These are phyloP conservation scores for Serendipita sp. DNA, from an alignment of 768 basidiomycete species.

Conservation along the genomic window DNA sequence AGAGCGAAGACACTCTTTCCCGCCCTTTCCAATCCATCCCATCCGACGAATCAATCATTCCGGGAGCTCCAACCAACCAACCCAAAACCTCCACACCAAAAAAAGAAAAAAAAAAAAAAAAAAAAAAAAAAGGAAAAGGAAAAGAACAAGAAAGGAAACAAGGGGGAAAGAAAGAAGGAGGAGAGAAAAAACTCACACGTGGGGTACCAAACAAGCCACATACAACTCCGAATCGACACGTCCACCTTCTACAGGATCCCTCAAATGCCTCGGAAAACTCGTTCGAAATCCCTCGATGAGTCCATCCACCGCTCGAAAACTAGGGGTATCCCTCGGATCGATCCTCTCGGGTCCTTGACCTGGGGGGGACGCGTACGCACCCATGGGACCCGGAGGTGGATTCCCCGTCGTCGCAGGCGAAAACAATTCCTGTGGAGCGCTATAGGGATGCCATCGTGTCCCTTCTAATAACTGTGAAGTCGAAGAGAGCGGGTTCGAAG, in stretches of 20 bases:
- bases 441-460: neutral
- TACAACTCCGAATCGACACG: constrained; percentile 41
- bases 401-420: neutral
- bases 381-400: neutral
- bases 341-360: constrained; percentile 8
- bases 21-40: too few species aligned
- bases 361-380: neutral
- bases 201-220: constrained; percentile 19
- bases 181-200: constrained; percentile 12
- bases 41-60: neutral
- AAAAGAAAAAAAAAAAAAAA: too few species aligned
- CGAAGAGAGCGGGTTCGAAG: neutral
- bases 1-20: too few species aligned
- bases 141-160: too few species aligned
- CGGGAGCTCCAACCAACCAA: too few species aligned
- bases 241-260: constrained; percentile 33
- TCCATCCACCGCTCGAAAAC: constrained; percentile 48
- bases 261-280: constrained; percentile 41
- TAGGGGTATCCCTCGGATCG: constrained; percentile 43
- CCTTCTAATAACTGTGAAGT: neutral
- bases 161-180: neutral
- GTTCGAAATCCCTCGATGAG: constrained; percentile 38
- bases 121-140: neutral
- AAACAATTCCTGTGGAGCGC: neutral
- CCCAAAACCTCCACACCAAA: too few species aligned